A percentile compares a stretch with the other conserved stretches of the same genome.
These are phyloP conservation scores for Paecilomyces formosus DNA, from an alignment of 2,329 filamentous ascomycete genomes.

Conservation along the genomic window DNA sequence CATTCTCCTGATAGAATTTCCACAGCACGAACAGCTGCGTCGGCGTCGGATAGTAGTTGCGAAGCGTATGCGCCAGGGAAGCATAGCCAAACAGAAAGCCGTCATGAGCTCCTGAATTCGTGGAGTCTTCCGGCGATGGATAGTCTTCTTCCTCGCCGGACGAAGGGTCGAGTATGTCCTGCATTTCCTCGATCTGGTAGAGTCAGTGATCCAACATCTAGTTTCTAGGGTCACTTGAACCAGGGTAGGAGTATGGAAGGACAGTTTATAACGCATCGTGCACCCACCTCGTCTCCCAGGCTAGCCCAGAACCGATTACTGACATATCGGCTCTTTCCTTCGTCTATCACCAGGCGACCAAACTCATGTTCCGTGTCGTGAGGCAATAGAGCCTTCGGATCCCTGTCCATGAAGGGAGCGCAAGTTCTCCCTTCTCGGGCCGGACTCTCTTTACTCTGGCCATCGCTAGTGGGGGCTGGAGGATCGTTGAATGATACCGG, in stretches of 20 bases:
- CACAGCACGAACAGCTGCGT: slow-evolving; percentile 47
- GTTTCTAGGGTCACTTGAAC: neutral
- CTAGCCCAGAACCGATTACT: slow-evolving; percentile 56
- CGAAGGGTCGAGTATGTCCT: slow-evolving; percentile 51
- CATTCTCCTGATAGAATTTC: slow-evolving; percentile 53
- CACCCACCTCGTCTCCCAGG: slow-evolving; percentile 50
- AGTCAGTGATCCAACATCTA: slow-evolving; percentile 5
- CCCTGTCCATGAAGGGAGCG: slow-evolving; percentile 6
- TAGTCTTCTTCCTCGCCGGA: slow-evolving; percentile 51
- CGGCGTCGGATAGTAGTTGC: slow-evolving; percentile 47
- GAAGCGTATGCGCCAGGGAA: slow-evolving; percentile 49
- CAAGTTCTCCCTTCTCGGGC: slow-evolving; percentile 2
- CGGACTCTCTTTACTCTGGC: neutral
- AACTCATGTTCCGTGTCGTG: slow-evolving; percentile 40
- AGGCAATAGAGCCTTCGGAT: slow-evolving; percentile 14
- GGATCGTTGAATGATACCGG: slow-evolving; percentile 5
- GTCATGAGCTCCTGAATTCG: slow-evolving; percentile 41
- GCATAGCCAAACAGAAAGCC: slow-evolving; percentile 56
- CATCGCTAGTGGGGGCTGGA: slow-evolving; percentile 5
- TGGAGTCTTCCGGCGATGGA: slow-evolving; percentile 37
- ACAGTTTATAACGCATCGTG: neutral
- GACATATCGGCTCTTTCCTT: slow-evolving; percentile 54
- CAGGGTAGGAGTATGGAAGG: neutral
- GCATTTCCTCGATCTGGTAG: slow-evolving; percentile 52
- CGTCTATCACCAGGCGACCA: slow-evolving; percentile 52